Conservation (phyloP, 2,329 filamentous ascomycete genomes). For the Aureobasidium mangrovei region DNA sequence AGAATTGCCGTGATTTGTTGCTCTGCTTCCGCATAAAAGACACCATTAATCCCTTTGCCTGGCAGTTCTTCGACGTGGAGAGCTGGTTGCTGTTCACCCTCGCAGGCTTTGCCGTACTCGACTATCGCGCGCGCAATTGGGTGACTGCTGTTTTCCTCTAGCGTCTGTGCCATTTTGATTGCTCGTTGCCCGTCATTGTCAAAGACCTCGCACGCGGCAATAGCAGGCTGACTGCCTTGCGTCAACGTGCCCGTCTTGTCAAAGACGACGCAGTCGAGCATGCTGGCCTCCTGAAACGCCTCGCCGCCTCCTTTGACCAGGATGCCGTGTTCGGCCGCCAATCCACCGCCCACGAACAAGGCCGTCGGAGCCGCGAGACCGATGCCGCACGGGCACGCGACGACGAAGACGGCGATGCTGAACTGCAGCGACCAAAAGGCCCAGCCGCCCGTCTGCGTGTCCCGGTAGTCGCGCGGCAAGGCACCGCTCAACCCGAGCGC, state of each 20-base stretch:
- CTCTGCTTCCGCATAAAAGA: constrained; percentile 28
- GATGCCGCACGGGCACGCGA: constrained; percentile 77
- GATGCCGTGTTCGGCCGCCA: constrained; percentile 72
- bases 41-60: constrained; percentile 61
- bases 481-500: constrained; percentile 50
- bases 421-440: constrained; percentile 69
- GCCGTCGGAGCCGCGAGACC: constrained; percentile 80
- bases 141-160: constrained; percentile 67
- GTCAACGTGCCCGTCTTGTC: constrained; percentile 86
- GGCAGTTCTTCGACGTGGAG: constrained; percentile 54
- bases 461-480: constrained; percentile 50
- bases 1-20: constrained; percentile 46
- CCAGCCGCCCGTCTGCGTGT: constrained; percentile 52
- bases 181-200: constrained; percentile 27
- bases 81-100: neutral
- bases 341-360: constrained; percentile 69
- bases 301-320: constrained; percentile 77
- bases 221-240: constrained; percentile 54
- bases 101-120: constrained; percentile 35
- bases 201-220: constrained; percentile 1
- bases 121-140: constrained; percentile 65
- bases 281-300: constrained; percentile 76
- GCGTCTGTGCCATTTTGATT: constrained; percentile 48
- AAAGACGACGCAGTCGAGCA: constrained; percentile 70
- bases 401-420: constrained; percentile 78